These are phyloP conservation scores for Trichophyton equinum DNA, from an alignment of 2,329 filamentous ascomycete genomes.

Conservation along the genomic window DNA sequence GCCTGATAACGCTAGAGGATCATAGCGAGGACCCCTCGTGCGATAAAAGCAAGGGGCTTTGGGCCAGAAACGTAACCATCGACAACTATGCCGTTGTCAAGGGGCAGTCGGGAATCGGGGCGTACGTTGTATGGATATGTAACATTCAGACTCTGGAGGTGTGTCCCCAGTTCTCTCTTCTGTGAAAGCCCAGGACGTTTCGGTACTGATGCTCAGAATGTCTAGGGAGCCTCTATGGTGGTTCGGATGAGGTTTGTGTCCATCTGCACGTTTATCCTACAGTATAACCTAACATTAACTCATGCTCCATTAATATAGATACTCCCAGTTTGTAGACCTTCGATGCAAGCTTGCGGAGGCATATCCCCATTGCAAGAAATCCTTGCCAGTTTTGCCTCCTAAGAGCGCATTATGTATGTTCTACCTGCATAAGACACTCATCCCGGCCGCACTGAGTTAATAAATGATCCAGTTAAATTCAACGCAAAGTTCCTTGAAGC, in stretches of 20 bases:
- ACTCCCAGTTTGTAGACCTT: conserved; percentile 87
- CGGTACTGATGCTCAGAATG: conserved; percentile 14
- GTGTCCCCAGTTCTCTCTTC: conserved; percentile 24
- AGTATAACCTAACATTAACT: neutral
- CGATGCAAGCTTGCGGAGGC: conserved; percentile 59
- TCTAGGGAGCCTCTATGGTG: conserved; percentile 44
- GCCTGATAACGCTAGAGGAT: conserved; percentile 49
- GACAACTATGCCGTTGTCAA: conserved; percentile 51
- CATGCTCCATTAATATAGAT: conserved; percentile 37
- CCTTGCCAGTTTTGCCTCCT: conserved; percentile 79
- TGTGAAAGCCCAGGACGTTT: conserved; percentile 1
- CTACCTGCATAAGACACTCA: neutral
- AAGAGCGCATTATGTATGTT: conserved; percentile 75
- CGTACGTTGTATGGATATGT: conserved; percentile 92
- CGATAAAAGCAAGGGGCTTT: conserved; percentile 46
- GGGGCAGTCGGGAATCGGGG: conserved; percentile 53
- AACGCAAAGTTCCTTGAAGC: conserved; percentile 74
- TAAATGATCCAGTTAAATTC: conserved; percentile 44
- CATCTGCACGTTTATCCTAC: conserved; percentile 13
- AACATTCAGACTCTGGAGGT: conserved; percentile 75
- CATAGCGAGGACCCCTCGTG: conserved; percentile 47
- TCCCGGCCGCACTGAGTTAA: conserved; percentile 12
- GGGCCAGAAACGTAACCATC: conserved; percentile 50
- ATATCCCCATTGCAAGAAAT: conserved; percentile 71
- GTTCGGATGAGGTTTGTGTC: conserved; percentile 42